Percentiles rank a stretch among this genome's conserved stretches.
Conservation (phyloP, 129 eudicot species). For the Heracleum sosnowskyi region DNA sequence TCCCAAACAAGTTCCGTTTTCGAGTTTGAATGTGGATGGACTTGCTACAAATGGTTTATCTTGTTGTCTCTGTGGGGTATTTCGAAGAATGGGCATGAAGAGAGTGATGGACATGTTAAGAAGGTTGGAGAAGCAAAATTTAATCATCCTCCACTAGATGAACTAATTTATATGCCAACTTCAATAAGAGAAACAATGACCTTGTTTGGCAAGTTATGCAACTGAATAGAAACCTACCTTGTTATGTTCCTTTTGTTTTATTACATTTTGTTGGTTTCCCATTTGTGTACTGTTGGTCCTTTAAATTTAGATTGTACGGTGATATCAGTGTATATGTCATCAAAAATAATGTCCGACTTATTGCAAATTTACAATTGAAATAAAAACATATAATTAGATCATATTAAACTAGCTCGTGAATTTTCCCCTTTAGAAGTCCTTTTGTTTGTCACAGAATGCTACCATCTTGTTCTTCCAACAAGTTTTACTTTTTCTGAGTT, state of each 20-base stretch:
- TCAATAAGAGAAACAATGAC: not conserved
- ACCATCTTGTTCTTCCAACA: not conserved
- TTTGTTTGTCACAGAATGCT: not conserved
- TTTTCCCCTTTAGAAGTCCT: not conserved
- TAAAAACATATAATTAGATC: not conserved
- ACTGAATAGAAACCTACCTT: not conserved
- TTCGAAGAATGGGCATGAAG: constrained; percentile 39
- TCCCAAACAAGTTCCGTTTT: not conserved
- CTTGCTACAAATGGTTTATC: not conserved
- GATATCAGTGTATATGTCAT: too few relatives aligned
- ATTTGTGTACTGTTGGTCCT: too few relatives aligned
- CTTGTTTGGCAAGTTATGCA: not conserved
- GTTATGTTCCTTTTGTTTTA: not conserved
- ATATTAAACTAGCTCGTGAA: not conserved
- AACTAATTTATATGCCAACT: not conserved
- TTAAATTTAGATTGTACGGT: too few relatives aligned
- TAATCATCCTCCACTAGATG: not conserved
- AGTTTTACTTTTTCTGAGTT: not conserved
- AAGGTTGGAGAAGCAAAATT: constrained; percentile 4
- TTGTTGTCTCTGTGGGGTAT: constrained; percentile 47
- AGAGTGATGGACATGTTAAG: not conserved
- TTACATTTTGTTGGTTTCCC: too few relatives aligned
- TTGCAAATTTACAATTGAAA: not conserved
- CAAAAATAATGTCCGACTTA: not conserved
- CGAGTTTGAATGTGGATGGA: not conserved